Percentiles rank a stretch among this genome's conserved stretches.
Evolutionary conservation across 768 basidiomycete species (phyloP).

Genomic region (Xanthoconium purpureum): DNA sequence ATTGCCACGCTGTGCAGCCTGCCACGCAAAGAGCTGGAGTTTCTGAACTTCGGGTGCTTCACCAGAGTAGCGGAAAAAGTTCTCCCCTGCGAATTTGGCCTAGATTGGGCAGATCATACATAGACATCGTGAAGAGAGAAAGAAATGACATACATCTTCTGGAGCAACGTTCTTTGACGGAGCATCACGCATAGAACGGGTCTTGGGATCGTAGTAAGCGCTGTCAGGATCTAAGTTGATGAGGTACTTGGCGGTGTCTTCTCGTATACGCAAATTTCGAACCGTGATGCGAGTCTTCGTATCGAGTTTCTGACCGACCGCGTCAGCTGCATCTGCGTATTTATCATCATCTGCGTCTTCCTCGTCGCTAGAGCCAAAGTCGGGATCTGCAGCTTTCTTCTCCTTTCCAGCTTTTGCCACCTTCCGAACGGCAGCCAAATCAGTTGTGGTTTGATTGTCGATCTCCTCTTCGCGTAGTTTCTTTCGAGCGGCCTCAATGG

Average conservation of each 20-base stretch:
- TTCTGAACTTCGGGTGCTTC: conserved; percentile 91
- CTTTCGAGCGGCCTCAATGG: conserved; percentile 86
- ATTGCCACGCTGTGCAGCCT: conserved; percentile 88
- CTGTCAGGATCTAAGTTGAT: conserved; percentile 93
- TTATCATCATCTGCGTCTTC: conserved; percentile 97
- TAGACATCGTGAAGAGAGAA: not conserved
- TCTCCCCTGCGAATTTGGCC: conserved; percentile 94
- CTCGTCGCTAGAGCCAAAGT: conserved; percentile 95
- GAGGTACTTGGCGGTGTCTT: conserved; percentile 98
- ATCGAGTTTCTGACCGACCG: conserved; percentile 96
- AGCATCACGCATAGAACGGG: conserved; percentile 98
- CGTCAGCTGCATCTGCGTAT: conserved; percentile 97
- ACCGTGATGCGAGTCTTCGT: conserved; percentile 98
- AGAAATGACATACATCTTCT: conserved; percentile 71
- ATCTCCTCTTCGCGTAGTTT: conserved; percentile 95
- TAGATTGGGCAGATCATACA: conserved; percentile 28
- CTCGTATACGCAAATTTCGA: conserved; percentile 95
- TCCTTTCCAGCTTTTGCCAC: conserved; percentile 88
- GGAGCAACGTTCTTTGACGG: conserved; percentile 70
- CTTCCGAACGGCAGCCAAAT: conserved; percentile 86
- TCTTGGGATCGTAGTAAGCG: conserved; percentile 99
- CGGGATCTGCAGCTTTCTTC: conserved; percentile 71
- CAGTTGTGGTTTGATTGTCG: conserved; percentile 94
- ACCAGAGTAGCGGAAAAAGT: conserved; percentile 88
- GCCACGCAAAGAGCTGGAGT: conserved; percentile 96